Conservation (phyloP, 1,139 yeast species). For the Saccharomyces hybrid region DNA sequence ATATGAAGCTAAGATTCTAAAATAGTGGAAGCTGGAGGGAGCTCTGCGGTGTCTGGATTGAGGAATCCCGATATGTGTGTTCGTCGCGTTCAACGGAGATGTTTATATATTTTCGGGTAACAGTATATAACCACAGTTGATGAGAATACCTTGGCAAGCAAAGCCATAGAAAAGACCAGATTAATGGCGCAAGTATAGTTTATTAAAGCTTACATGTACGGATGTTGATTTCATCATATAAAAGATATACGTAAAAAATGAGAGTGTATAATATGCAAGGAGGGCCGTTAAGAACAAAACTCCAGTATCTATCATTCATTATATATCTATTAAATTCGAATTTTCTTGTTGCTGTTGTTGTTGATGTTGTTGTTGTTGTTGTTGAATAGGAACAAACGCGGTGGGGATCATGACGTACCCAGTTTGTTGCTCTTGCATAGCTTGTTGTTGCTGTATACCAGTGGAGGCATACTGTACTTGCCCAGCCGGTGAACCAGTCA, state of each 20-base stretch:
- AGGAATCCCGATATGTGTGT: background rate
- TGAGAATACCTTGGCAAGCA: no score
- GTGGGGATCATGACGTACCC: background rate
- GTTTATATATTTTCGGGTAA: no score
- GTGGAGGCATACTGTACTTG: constrained; percentile 3
- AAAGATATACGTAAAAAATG: background rate
- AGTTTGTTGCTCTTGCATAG: constrained; percentile 5
- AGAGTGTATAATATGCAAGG: background rate
- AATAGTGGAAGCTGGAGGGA: background rate
- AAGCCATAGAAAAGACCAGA: no score
- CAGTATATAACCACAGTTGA: no score
- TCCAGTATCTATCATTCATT: constrained; percentile 5
- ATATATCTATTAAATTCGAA: constrained; percentile 2
- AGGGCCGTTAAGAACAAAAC: background rate
- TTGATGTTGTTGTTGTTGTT: constrained; percentile 3
- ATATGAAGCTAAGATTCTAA: background rate
- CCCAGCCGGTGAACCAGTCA: background rate
- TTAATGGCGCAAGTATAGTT: no score
- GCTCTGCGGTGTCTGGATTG: background rate
- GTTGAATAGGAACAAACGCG: background rate
- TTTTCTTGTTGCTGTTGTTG: constrained; percentile 3
- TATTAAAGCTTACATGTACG: background rate
- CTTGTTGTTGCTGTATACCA: constrained; percentile 10
- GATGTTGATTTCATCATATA: background rate
- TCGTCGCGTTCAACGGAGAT: no score